Evolutionary conservation across 352 stramenopile species (phyloP), one percentile per base, ranked within the genome.

Genomic region (Pythium rhizo-oryzae): DNA sequence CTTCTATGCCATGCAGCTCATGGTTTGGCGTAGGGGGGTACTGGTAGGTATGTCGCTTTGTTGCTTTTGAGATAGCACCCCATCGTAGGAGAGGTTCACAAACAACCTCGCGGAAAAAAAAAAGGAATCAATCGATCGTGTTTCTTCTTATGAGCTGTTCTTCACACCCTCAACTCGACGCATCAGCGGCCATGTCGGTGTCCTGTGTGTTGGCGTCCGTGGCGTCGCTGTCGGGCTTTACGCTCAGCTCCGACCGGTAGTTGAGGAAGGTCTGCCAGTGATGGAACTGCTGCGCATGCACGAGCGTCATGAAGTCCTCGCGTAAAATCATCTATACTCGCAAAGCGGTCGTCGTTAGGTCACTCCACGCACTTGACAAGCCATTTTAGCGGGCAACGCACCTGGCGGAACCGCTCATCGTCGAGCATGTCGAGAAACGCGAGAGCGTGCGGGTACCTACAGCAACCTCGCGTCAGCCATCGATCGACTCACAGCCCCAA

Each of bases 231-330:
- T 73, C 63, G 2, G 37, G 49, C 19, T 65, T 72, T 0, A 64
- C 74, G 2, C 75, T 76, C 19, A 79, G 71, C 25, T 93, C 77
- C 50, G 76, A 83, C 21, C 84, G 81, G 58, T 96, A 92, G 70
- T 90, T 94, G 51, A 92, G 76, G 71, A 93, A 94, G 25, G 89
- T 94, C 47, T 96, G 87, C 90, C 90, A 97, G 62, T 96, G 89
- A 69, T 94, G 86, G 73, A 96, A 96, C 77, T 97, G 90, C 61
- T 97, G 90, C 51, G 80, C 79, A 65, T 96, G 89, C 53, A 96
- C 86, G 16, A 96, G 66, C 60, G 86, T 93, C 82, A 93, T 92
- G 60, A 96, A 96, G 65, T 93, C 84, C 63, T 96, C 87, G 39
- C 85, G 84, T 58, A 79, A 76, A 63, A 96, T 96, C 82, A 94